A percentile compares a stretch with the other conserved stretches of the same genome.
These are phyloP conservation scores for Candida sp. DNA, from an alignment of 1,139 yeast genomes.

Conservation along the genomic window DNA sequence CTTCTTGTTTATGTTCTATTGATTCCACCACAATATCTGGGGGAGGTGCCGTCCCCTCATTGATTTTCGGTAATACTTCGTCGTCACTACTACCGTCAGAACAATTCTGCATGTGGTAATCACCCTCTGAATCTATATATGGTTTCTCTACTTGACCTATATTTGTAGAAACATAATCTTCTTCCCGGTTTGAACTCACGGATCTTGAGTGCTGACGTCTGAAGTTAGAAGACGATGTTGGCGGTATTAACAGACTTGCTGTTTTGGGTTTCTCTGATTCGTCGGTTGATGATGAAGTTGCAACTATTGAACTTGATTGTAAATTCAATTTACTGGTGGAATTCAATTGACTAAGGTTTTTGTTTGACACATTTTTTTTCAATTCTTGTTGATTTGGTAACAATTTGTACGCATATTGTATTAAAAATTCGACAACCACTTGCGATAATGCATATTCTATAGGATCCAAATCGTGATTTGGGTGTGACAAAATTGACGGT, in stretches of 20 bases:
- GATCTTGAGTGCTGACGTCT: conserved; percentile 58
- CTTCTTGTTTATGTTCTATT: background rate
- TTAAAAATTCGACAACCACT: conserved; percentile 82
- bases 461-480: conserved; percentile 88
- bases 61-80: conserved; percentile 1
- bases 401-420: conserved; percentile 79
- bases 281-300: background rate
- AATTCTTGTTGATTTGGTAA: conserved; percentile 42
- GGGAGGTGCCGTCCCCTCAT: background rate
- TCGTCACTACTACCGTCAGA: conserved; percentile 2
- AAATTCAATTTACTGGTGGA: background rate
- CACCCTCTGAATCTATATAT: background rate
- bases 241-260: conserved; percentile 1
- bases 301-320: background rate
- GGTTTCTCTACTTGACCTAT: conserved; percentile 2
- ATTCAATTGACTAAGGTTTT: conserved; percentile 1
- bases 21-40: background rate
- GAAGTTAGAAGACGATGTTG: conserved; percentile 7
- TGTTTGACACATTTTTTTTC: conserved; percentile 2
- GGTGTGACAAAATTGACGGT: conserved; percentile 91
- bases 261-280: conserved; percentile 1
- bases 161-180: conserved; percentile 2
- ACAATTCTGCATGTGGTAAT: background rate
- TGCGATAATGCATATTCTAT: conserved; percentile 88
- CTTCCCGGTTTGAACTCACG: conserved; percentile 14